Evolutionary conservation across 768 basidiomycete genomes (phyloP), one percentile per base, ranked within the genome.

Genomic region (Amanita rubescens): DNA sequence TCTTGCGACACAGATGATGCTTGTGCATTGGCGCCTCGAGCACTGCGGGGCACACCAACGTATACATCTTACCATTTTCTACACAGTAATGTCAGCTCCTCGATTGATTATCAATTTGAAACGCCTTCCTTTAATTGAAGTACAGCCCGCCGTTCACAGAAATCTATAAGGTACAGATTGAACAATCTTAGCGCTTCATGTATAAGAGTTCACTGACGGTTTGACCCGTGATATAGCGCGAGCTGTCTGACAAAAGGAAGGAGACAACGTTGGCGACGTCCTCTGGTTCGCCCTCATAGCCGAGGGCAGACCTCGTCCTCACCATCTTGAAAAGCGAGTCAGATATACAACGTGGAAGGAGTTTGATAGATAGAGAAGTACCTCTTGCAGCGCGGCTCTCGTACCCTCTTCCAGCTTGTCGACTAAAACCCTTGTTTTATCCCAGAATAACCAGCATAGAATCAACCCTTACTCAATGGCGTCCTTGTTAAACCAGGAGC

Each of bases 181-280:
- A 30, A 30, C 49, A 37, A 20, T 22, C 22, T 24, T 19, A 25
- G 11, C 10, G 15, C 14, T 44, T 15, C 11, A 34, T 8, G 12
- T 5, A 20, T 14, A 1, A 30, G 30, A 10, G n/a, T n/a, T n/a
- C n/a, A 34, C 19, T 43, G 39, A 22, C 42, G 10, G 44, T 8
- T 49, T 37, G 35, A 52, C 52, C 52, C 1, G 32, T 45, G 25
- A 54, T 24, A 24, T 19, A 67, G 54, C 59, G 59, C 11, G 72
- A 64, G 17, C 68, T 66, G 3, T 65, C 62, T 1, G 67, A 68
- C 1, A 55, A 68, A 17, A 75, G 58, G 55, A 66, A 74, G 5
- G 68, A 62, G 3, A 74, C 74, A 0, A 75, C 62, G 15, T 54
- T 60, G 1, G 70, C 70, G n/a, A 74, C 37, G 32, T 72, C 74